Conservation (phyloP, 1,284 basidiomycete species). For the Fomes fomentarius region DNA sequence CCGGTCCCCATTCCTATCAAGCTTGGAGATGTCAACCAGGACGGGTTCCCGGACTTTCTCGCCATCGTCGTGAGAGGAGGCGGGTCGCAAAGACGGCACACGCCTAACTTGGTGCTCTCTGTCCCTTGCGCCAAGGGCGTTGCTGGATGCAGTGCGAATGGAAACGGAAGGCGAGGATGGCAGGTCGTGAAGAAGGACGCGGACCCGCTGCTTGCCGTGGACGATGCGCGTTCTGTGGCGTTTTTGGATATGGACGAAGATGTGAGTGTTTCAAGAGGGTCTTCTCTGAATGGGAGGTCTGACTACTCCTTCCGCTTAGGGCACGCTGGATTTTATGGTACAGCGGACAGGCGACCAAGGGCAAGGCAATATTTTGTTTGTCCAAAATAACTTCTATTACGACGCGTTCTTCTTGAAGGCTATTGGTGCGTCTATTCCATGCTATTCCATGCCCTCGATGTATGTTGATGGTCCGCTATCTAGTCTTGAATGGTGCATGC, state of each 20-base stretch:
- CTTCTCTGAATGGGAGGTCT: background rate
- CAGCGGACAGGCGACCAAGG: constrained; percentile 78
- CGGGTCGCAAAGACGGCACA: constrained; percentile 41
- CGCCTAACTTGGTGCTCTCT: constrained; percentile 74
- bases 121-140: constrained; percentile 66
- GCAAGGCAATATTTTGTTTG: constrained; percentile 72
- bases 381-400: constrained; percentile 98
- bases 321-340: constrained; percentile 90
- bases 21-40: constrained; percentile 90
- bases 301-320: constrained; percentile 49
- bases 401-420: constrained; percentile 99
- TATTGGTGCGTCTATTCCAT: constrained; percentile 60
- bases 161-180: constrained; percentile 64
- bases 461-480: background rate
- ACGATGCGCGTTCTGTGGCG: constrained; percentile 79
- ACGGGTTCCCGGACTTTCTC: constrained; percentile 94
- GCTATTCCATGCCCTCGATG: background rate
- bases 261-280: constrained; percentile 59
- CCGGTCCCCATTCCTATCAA: constrained; percentile 79
- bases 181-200: constrained; percentile 61
- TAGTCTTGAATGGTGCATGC: constrained; percentile 94
- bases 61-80: constrained; percentile 58
- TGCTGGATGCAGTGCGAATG: constrained; percentile 53
- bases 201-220: constrained; percentile 65
- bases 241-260: constrained; percentile 98